Evolutionary conservation across 1,284 basidiomycete genomes (phyloP), one percentile per base, ranked within the genome.

Genomic region (Cronartium quercuum): DNA sequence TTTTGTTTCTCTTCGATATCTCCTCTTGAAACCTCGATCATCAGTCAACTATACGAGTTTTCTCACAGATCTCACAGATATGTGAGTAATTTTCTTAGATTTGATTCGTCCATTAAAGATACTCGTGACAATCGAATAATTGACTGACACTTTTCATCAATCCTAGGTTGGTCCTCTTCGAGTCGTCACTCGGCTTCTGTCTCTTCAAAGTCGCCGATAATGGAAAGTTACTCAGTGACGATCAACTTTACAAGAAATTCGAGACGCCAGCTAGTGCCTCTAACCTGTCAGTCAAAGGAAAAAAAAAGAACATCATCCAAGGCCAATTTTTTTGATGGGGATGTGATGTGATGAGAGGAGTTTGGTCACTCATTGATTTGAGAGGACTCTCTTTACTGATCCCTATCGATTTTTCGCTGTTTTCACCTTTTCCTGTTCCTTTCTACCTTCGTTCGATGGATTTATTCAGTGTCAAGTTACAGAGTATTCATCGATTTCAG

Each of bases 171-270:
- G 84, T 84, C 73, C 83, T 84, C 68, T 81, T 83, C 76, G 84
- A 84, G 77, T 80, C 91, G 3, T 87, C 91, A 58, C 86, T 92
- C 82, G 93, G 95, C 83, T 98, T 94, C 86, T 94, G 92, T 85
- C 90, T 98, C 75, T 98, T 98, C 88, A 96, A 96, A 84, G 87
- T 97, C 78, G 89, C 90, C 76, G 91, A 95, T 84, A 86, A 91
- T 76, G 90, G 90, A 78, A 96, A 94, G 85, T 86, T 95, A 69
- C 87, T 90, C 80, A 89, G 88, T 78, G 89, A 89, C 77, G 88
- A 97, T 83, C 63, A 71, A 29, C 83, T 98, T 75, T 91, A 90
- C 87, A 89, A 91, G 84, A 90, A 94, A 82, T 97, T 98, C 81
- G 89, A 94, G 84, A 91, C 88, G 66, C 91, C 94, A 66, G 91